These are phyloP conservation scores for Blastobotrys peoriensis DNA, from an alignment of 805 yeast genomes.

Conservation along the genomic window DNA sequence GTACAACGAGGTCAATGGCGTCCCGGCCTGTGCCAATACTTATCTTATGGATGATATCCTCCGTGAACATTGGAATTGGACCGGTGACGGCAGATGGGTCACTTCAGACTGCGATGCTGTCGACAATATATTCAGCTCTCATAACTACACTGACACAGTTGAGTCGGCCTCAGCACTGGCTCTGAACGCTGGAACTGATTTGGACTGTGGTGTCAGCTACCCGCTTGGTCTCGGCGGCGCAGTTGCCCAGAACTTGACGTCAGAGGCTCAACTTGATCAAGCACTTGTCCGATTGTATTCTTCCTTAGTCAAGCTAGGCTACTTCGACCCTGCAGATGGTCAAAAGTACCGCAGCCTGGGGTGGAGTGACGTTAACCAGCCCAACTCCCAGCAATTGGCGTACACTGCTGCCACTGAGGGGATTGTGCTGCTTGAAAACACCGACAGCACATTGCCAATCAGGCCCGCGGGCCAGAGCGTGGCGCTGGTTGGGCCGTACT, in stretches of 20 bases:
- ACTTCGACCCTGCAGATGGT: slow-evolving; percentile 6
- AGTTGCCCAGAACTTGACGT: slow-evolving; percentile 2
- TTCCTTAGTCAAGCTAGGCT: slow-evolving; percentile 10
- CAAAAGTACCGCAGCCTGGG: slow-evolving; percentile 6
- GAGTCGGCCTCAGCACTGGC: slow-evolving; percentile 9
- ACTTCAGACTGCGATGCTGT: slow-evolving; percentile 13
- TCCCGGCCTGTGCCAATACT: slow-evolving; percentile 12
- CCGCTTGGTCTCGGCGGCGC: slow-evolving; percentile 3
- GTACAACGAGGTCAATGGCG: slow-evolving; percentile 13
- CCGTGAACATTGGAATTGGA: slow-evolving; percentile 9
- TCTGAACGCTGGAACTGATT: slow-evolving; percentile 11
- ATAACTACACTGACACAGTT: slow-evolving; percentile 7
- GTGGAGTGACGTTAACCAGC: slow-evolving; percentile 9
- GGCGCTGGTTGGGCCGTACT: slow-evolving; percentile 12
- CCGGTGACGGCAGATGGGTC: slow-evolving; percentile 3
- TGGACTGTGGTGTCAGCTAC: slow-evolving; percentile 9
- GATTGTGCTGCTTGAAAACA: slow-evolving; percentile 8
- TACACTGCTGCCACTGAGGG: slow-evolving; percentile 12
- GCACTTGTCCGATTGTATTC: slow-evolving; percentile 10
- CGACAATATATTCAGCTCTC: slow-evolving; percentile 9
- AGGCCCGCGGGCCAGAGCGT: not conserved
- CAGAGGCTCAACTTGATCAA: slow-evolving; percentile 5
- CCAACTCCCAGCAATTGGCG: slow-evolving; percentile 5
- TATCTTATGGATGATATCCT: slow-evolving; percentile 6
- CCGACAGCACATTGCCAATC: slow-evolving; percentile 12